These are phyloP conservation scores for Xanthoconium stramineum DNA, from an alignment of 768 basidiomycete genomes.

Conservation along the genomic window DNA sequence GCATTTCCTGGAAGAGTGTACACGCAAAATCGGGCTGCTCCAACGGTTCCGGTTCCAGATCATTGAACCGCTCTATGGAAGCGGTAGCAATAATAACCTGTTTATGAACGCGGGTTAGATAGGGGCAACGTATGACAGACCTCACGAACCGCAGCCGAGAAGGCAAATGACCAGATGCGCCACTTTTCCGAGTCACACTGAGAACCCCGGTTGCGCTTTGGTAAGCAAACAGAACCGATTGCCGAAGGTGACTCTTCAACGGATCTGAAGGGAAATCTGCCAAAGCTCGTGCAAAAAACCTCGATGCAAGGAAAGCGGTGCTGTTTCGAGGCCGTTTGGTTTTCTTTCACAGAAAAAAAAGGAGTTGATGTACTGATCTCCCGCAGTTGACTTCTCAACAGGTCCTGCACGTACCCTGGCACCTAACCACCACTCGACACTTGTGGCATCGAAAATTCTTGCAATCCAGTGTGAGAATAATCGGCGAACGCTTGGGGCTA, in stretches of 20 bases:
- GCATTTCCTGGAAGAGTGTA: conserved; percentile 40
- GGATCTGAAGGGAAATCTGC: conserved; percentile 47
- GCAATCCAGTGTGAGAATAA: conserved; percentile 41
- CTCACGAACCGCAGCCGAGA: conserved; percentile 49
- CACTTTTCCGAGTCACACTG: conserved; percentile 30
- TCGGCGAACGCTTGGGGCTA: no score
- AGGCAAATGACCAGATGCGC: conserved; percentile 57
- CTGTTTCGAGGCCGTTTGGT: conserved; percentile 24
- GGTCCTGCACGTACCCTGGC: not conserved
- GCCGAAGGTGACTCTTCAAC: conserved; percentile 18
- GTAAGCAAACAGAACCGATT: no score
- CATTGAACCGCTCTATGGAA: conserved; percentile 44
- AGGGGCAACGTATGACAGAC: not conserved
- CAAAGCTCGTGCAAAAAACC: conserved; percentile 58
- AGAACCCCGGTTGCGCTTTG: no score
- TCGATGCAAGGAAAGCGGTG: conserved; percentile 54
- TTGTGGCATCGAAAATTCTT: conserved; percentile 35
- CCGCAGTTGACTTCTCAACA: not conserved
- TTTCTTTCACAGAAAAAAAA: no score
- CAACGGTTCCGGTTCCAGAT: conserved; percentile 45
- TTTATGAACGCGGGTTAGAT: not conserved
- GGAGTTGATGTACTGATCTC: no score
- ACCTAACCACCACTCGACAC: not conserved
- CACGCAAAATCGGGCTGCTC: conserved; percentile 47
- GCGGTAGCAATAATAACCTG: no score